Conservation (phyloP, 2,329 filamentous ascomycete species). For the Lecanicillium sp. region DNA sequence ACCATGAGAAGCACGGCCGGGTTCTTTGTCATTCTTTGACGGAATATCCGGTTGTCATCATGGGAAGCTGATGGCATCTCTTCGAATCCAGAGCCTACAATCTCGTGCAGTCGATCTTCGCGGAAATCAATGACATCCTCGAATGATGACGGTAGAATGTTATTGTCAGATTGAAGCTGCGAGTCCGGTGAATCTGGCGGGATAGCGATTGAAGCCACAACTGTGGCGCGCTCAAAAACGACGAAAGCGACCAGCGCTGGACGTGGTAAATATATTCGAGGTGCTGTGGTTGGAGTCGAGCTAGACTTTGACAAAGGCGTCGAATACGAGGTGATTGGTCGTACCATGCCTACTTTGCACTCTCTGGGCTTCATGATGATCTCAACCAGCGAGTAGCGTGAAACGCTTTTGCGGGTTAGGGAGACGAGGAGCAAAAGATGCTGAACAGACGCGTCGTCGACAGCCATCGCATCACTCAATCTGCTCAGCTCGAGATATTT, state of each 20-base stretch:
- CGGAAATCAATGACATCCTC: conserved; percentile 83
- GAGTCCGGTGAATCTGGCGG: conserved; percentile 64
- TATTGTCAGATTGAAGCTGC: conserved; percentile 62
- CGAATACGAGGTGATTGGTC: conserved; percentile 58
- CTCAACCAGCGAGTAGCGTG: conserved; percentile 70
- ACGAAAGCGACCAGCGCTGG: conserved; percentile 75
- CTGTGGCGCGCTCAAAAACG: conserved; percentile 68
- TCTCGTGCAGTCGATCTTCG: conserved; percentile 52
- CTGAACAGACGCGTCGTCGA: conserved; percentile 42
- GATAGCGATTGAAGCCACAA: conserved; percentile 65
- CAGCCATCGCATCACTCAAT: conserved; percentile 39
- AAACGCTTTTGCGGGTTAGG: conserved; percentile 40
- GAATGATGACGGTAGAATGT: conserved; percentile 57
- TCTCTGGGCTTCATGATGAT: conserved; percentile 48
- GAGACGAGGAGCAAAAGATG: conserved; percentile 56
- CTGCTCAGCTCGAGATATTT: conserved; percentile 43
- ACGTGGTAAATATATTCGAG: conserved; percentile 68
- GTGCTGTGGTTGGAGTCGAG: conserved; percentile 31
- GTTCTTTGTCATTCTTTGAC: conserved; percentile 49
- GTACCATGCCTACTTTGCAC: conserved; percentile 54
- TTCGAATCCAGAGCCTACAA: conserved; percentile 56
- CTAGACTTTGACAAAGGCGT: conserved; percentile 36
- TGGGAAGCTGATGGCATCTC: conserved; percentile 35
- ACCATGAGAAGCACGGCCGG: conserved; percentile 55
- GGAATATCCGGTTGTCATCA: conserved; percentile 42